Evolutionary conservation across 108 stramenopile species (phyloP).

Genomic region (Cafeteria roenbergensis): DNA sequence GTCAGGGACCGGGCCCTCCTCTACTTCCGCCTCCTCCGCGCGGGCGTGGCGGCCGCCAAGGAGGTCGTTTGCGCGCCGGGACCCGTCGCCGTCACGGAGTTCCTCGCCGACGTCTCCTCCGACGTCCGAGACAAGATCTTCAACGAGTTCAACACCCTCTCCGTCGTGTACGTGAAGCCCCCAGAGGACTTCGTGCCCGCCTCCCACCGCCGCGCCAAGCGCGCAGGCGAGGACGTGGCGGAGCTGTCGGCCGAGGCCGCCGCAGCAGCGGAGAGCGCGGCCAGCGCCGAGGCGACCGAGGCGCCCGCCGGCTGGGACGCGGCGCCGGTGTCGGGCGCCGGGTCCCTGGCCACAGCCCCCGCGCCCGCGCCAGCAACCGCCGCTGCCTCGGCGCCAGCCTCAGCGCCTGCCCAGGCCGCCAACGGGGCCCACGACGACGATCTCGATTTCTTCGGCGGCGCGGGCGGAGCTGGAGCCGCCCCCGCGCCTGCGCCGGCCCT

Average conservation of each 20-base stretch:
- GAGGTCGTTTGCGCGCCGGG: conserved; percentile 44
- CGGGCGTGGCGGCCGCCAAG: conserved; percentile 59
- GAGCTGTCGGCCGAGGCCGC: neutral
- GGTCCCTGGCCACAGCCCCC: neutral
- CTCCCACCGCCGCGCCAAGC: conserved; percentile 50
- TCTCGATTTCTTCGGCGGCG: neutral
- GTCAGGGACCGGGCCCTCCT: conserved; percentile 90
- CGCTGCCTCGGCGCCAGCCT: neutral
- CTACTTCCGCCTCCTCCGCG: conserved; percentile 78
- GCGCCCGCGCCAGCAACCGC: neutral
- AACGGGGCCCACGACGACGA: neutral
- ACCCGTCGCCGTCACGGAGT: conserved; percentile 23
- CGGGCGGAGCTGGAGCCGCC: neutral
- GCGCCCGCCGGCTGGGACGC: neutral
- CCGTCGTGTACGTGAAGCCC: conserved; percentile 76
- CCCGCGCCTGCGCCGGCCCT: neutral
- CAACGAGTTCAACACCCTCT: conserved; percentile 81
- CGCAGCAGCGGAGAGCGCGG: neutral
- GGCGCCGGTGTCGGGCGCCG: neutral
- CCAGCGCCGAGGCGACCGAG: neutral
- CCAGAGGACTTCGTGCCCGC: conserved; percentile 72
- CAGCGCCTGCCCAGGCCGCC: neutral
- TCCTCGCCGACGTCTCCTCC: conserved; percentile 65
- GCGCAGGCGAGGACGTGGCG: neutral
- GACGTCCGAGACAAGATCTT: conserved; percentile 62